Base-by-base conservation (phyloP, 441 rosid species). In the Erodium chrysanthum region DNA sequence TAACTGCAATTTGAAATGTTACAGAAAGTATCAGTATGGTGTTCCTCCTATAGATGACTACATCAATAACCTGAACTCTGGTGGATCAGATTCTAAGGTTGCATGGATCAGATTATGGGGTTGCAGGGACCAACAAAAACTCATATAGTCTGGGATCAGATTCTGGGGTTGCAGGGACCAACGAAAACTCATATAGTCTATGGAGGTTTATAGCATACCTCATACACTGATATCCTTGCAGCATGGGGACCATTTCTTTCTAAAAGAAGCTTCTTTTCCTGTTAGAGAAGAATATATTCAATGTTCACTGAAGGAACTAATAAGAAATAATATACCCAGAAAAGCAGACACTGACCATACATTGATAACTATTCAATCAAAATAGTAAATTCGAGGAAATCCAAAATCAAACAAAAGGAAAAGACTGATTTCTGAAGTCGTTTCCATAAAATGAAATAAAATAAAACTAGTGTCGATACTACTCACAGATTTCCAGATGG, bases 191-290 rank as follows among this genome's bases (percentile, higher is more conserved):
- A 35, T 67, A 25, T 25, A 25, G 29, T 1, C 29, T 25, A 25
- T 25, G 29, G 29, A 25, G 60, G 68, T 12, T 68, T 37, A 65
- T 20, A 18, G 71, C 71, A 77, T 66, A 90, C 98, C 96, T 92
- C 96, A 71, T 82, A 85, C 21, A 92, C 86, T 4, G 97, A 92
- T 75, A 92, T 78, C 75, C 97, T 87, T 29, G 85, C 94, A 75
- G 87, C 76, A 77, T 79, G 87, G 71, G 97, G 90, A 29, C 96
- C 97, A 73, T 82, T 85, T 68, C 74, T 86, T 68, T 90, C 98
- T 85, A 92, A 77, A 21, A 90, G 84, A 79, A 92, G 88, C 70
- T 92, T 92, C 83, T 85, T 92, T 71, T 92, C 92, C 98, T 92
- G 78, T 64, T n/a, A 20, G 65, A 68, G 37, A 73, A 67, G 72